A percentile compares a stretch with the other conserved stretches of the same genome.
These are phyloP conservation scores for Lobulomyces angularis DNA, from an alignment of 192 early-diverging fungal genomes.

Conservation along the genomic window DNA sequence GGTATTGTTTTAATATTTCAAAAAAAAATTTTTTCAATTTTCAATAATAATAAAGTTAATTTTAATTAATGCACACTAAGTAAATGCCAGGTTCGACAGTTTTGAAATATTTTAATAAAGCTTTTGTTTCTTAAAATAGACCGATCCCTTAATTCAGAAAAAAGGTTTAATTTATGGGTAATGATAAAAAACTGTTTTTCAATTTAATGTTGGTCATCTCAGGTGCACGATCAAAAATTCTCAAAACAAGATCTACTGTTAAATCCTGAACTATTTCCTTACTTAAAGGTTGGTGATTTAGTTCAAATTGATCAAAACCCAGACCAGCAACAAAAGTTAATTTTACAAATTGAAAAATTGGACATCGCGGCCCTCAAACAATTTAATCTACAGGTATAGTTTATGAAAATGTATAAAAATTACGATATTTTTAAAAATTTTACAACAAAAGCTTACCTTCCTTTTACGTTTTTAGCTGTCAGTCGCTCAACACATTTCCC, in stretches of 20 bases:
- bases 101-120: no score
- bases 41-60: no score
- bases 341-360: conserved; percentile 35
- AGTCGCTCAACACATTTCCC: conserved; percentile 53
- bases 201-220: conserved; percentile 22
- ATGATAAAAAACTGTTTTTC: no score
- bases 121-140: no score
- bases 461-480: conserved; percentile 37
- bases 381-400: conserved; percentile 42
- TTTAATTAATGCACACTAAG: no score
- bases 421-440: not conserved
- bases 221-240: conserved; percentile 46
- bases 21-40: no score
- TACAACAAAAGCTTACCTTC: not conserved
- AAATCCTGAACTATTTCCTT: conserved; percentile 55
- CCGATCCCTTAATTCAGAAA: no score
- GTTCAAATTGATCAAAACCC: conserved; percentile 43
- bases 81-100: no score
- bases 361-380: conserved; percentile 35
- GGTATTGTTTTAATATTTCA: no score
- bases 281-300: conserved; percentile 44
- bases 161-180: no score
- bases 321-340: conserved; percentile 18
- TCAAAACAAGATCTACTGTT: conserved; percentile 52
- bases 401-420: not conserved